Base-by-base conservation (phyloP, 352 stramenopile genomes). In the Hyaloperonospora brassicae region DNA sequence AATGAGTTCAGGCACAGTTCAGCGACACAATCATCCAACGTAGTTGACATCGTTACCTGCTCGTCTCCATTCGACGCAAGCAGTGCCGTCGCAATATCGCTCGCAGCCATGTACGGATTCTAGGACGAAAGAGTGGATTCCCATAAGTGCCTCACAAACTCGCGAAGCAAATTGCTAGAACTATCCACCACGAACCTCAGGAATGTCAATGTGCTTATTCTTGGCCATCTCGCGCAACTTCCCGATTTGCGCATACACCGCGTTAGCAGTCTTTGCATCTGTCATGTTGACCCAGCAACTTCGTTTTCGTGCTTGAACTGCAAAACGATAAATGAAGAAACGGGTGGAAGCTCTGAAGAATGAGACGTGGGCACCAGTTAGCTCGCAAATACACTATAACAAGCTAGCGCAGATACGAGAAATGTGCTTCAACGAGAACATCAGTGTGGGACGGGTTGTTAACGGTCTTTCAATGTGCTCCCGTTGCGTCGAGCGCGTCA, bases 61-160 rank as follows among this genome's bases (percentile, higher is more conserved):
- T 71, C 59, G 23, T 71, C 59, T 23, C 63, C 63, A 7, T 65
- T 62, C 17, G 55, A 71, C 6, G 55, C 41, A 49, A 60, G 17
- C 12, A 71, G 63, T 11, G 63, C 59, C 12, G 56, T 65, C 1
- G 63, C 50, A 27, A 71, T 60, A 27, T 68, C 63, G n/a, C 24
- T 38, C 9, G 55, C 60, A 9, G 51, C 63, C 5, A 45, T 27
- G 27, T 66, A 66, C 1, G 48, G 23, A 22, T 71, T 68, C 63
- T 71, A 50, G 1, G 39, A 34, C 8, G 27, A 34, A 4, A 34
- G 8, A 8, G 4, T 34, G 2, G 22, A 10, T 44, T 44, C 39
- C 2, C 5, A 42, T 21, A 42, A 42, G 36, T 42, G 9, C n/a
- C 17, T 17, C 36, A 42, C 3, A 21, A 21, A 42, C 5, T 21